Base-by-base conservation (phyloP, 805 yeast genomes). In the Cyberlindnera veronae region DNA sequence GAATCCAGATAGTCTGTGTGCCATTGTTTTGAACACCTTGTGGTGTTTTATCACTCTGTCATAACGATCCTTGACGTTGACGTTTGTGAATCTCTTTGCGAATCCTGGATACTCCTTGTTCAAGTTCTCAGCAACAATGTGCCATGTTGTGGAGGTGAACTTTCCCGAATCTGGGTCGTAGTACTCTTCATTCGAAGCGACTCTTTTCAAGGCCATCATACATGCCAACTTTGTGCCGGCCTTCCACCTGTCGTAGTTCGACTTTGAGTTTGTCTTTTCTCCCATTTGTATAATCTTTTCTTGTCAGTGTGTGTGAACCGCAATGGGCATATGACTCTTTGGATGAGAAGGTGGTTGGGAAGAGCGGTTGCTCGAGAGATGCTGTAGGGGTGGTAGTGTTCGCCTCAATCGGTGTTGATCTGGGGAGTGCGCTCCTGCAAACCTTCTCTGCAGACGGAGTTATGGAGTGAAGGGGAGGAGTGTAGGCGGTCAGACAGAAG, bases 221-320 rank as follows among this genome's bases (percentile, higher is more conserved):
- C 60, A 53, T 1, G 60, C 60, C 14, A 55, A 32, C 31, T 55
- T 55, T 6, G 54, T 54, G 17, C 58, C 55, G 1, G 60, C 57
- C 41, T 52, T 55, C 60, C 60, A 55, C 20, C 60, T 32, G 31
- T 54, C 58, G 29, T 54, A 55, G 30, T 54, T 55, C 9, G 58
- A 48, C 29, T 45, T 43, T 20, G 34, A 10, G 7, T 24, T 18
- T 3, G 24, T 12, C 29, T 38, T 42, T 9, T 42, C 45, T 5
- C 36, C 24, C 45, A 42, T 42, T n/a, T n/a, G n/a, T 14, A 16
- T 21, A 14, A 12, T 29, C 14, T 29, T 29, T 29, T 15, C 31
- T 29, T 29, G 19, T 29, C n/a, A n/a, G n/a, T n/a, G n/a, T n/a
- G n/a, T n/a, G n/a, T n/a, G n/a, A n/a, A n/a, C 29, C 9, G 7